A percentile compares a stretch with the other conserved stretches of the same genome.
These are phyloP conservation scores for Fraxinus pennsylvanica DNA, from an alignment of 257 asterid species.

Conservation along the genomic window DNA sequence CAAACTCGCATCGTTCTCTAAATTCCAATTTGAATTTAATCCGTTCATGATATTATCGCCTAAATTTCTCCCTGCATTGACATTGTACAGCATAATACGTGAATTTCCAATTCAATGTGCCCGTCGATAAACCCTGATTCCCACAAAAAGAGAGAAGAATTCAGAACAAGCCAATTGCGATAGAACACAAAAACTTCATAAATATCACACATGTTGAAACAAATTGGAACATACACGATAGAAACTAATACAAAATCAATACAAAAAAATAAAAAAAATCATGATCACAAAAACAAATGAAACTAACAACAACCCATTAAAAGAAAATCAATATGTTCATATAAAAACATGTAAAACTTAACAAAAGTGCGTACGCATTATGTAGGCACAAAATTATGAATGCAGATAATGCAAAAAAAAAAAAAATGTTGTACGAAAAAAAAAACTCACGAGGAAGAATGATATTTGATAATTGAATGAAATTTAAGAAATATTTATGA, in stretches of 20 bases:
- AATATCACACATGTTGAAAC: background rate
- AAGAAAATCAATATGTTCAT: background rate
- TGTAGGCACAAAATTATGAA: constrained; percentile 14
- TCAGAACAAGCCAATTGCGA: constrained; percentile 2
- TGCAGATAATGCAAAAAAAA: background rate
- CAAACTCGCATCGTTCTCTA: constrained; percentile 40
- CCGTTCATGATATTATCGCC: constrained; percentile 38
- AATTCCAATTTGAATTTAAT: constrained; percentile 50
- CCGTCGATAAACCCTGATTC: constrained; percentile 14
- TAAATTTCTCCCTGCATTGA: constrained; percentile 26
- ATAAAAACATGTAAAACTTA: background rate
- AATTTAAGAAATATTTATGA: constrained; percentile 14
- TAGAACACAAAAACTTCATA: background rate
- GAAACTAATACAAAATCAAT: background rate
- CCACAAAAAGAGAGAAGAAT: background rate
- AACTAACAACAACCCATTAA: background rate
- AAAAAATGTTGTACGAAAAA: background rate
- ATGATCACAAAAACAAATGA: constrained; percentile 14
- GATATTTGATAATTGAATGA: constrained; percentile 15
- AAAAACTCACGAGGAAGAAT: constrained; percentile 26
- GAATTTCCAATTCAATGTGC: constrained; percentile 12
- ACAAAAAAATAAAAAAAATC: background rate
- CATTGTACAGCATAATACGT: constrained; percentile 22
- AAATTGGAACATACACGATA: background rate
- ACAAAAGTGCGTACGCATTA: constrained; percentile 20